phyloP scores from a whole-genome alignment of 2,329 filamentous ascomycete genomes.

The Trichoderma sp. region DNA sequence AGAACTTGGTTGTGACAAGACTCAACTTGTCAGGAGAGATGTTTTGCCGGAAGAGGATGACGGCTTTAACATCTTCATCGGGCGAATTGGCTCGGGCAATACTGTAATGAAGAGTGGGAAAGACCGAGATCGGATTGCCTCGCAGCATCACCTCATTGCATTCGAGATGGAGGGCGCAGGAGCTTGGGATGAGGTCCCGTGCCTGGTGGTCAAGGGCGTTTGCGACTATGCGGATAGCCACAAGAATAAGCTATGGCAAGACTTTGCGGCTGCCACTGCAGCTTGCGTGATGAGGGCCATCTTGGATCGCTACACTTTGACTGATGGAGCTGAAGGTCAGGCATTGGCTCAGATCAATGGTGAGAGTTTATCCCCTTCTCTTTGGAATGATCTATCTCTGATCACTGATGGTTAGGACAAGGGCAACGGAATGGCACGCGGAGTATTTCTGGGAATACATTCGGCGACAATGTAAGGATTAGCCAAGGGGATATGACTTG shows the following conservation, averaged over 20 bases:
- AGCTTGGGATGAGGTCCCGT: conserved; percentile 31
- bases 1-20: conserved; percentile 29
- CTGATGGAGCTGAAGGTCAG: neutral
- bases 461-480: neutral
- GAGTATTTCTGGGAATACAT: neutral
- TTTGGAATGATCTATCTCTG: too few relatives aligned
- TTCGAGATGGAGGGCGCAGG: conserved; percentile 37
- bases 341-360: neutral
- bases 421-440: neutral
- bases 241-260: conserved; percentile 37
- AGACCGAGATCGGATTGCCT: conserved; percentile 34
- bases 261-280: conserved; percentile 36
- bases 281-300: conserved; percentile 33
- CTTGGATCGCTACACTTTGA: conserved; percentile 13
- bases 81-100: conserved; percentile 38
- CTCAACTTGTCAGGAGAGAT: conserved; percentile 16
- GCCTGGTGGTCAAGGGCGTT: conserved; percentile 36
- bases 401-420: neutral
- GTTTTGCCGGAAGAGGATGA: neutral
- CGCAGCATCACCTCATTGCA: conserved; percentile 24
- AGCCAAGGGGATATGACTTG: neutral
- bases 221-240: conserved; percentile 41
- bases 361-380: neutral
- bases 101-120: conserved; percentile 38
- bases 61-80: conserved; percentile 36